Conservation (phyloP, 2,329 filamentous ascomycete species). For the Drechslerella coelobrocha region DNA sequence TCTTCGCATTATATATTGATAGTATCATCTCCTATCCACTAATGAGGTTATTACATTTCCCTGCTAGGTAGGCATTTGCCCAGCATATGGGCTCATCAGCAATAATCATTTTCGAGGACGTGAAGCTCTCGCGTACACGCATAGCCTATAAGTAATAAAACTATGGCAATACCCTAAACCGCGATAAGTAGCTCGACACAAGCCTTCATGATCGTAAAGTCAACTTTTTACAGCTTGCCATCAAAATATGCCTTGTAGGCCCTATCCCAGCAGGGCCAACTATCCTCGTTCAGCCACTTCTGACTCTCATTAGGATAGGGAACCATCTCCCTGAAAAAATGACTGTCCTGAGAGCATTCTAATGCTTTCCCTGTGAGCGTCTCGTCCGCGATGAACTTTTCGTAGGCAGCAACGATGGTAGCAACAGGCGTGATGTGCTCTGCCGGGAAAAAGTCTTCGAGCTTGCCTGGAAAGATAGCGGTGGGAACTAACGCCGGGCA, state of each 20-base stretch:
- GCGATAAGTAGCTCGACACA: no score
- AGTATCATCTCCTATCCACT: no score
- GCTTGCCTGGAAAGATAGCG: constrained; percentile 55
- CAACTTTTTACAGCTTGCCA: no score
- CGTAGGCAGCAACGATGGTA: constrained; percentile 57
- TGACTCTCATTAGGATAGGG: constrained; percentile 60
- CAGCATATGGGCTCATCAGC: no score
- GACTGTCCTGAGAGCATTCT: constrained; percentile 59
- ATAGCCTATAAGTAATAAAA: no score
- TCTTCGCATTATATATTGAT: no score
- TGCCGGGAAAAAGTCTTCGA: constrained; percentile 55
- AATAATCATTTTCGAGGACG: no score
- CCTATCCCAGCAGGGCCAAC: constrained; percentile 32
- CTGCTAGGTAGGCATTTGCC: no score
- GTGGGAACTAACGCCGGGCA: constrained; percentile 58
- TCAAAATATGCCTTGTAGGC: constrained; percentile 42
- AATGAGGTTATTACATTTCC: no score
- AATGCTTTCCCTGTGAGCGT: constrained; percentile 59
- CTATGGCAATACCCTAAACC: no score
- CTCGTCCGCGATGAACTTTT: constrained; percentile 56
- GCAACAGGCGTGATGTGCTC: constrained; percentile 57
- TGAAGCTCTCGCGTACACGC: no score
- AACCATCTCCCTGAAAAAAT: constrained; percentile 59
- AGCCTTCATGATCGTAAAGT: no score
- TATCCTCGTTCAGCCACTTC: constrained; percentile 55